Conservation (phyloP, 257 asterid genomes). For the Solanum verrucosum region DNA sequence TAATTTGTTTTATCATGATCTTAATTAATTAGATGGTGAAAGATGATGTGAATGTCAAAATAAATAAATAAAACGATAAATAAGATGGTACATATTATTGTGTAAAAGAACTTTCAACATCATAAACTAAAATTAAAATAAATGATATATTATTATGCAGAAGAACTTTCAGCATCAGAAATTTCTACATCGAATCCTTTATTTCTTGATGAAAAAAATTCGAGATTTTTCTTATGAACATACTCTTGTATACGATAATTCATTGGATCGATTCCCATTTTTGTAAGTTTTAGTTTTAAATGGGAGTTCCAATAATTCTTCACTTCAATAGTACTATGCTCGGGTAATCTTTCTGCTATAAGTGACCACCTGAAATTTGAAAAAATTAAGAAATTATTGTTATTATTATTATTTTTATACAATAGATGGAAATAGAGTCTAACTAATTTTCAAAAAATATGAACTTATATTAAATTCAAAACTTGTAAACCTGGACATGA, state of each 20-base stretch:
- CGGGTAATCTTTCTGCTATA: conserved; percentile 11
- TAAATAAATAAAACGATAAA: background rate
- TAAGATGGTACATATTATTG: background rate
- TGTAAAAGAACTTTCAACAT: too few relatives aligned
- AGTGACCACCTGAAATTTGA: conserved; percentile 8
- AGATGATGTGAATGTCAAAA: background rate
- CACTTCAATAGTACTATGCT: conserved; percentile 4
- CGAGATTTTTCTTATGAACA: background rate
- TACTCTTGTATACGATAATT: background rate
- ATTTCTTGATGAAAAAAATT: background rate
- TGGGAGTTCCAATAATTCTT: conserved; percentile 18
- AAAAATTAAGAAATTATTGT: background rate
- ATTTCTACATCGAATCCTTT: background rate
- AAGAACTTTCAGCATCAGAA: background rate
- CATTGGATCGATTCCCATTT: conserved; percentile 13
- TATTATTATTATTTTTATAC: too few relatives aligned
- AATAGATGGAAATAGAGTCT: too few relatives aligned
- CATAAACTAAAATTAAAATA: background rate
- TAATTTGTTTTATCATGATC: background rate
- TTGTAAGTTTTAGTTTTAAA: conserved; percentile 1
- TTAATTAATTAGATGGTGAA: background rate
- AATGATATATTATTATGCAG: background rate
- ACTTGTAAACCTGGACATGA: background rate
- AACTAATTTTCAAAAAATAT: too few relatives aligned
- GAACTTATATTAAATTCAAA: background rate